Evolutionary conservation across 2,329 filamentous ascomycete genomes (phyloP).

Genomic region (Fusarium euwallaceae): DNA sequence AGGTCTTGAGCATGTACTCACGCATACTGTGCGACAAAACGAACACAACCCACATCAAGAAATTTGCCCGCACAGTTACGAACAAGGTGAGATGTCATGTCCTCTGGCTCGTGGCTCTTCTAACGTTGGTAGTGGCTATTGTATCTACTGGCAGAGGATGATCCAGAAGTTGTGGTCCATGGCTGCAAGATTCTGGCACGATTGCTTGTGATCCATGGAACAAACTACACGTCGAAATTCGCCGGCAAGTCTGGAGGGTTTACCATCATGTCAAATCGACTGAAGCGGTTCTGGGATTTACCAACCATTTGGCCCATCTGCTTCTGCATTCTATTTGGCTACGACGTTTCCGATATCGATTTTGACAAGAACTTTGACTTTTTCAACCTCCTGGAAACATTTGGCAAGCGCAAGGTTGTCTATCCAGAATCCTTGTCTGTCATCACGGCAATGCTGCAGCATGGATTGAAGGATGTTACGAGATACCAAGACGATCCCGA

Average conservation of each 20-base stretch:
- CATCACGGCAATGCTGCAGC: constrained; percentile 88
- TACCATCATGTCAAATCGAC: constrained; percentile 81
- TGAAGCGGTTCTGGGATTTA: constrained; percentile 91
- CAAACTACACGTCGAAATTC: constrained; percentile 87
- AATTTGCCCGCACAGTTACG: constrained; percentile 93
- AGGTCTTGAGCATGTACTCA: constrained; percentile 82
- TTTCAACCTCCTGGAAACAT: constrained; percentile 79
- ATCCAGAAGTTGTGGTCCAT: constrained; percentile 84
- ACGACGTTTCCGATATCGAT: constrained; percentile 81
- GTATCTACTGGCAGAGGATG: constrained; percentile 88
- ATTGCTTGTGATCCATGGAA: constrained; percentile 85
- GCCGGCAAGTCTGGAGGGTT: constrained; percentile 88
- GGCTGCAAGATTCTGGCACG: constrained; percentile 87
- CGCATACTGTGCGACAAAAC: constrained; percentile 81
- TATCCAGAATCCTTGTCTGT: constrained; percentile 85
- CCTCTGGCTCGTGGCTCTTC: background rate
- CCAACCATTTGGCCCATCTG: constrained; percentile 88
- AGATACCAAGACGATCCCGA: constrained; percentile 72
- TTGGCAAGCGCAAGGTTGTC: constrained; percentile 75
- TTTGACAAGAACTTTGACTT: constrained; percentile 81
- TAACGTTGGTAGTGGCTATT: constrained; percentile 79
- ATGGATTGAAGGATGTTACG: constrained; percentile 80
- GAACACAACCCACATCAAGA: constrained; percentile 78
- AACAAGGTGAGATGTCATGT: constrained; percentile 76
- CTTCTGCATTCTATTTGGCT: constrained; percentile 89